Evolutionary conservation across 179 eudicot genomes (phyloP).

Genomic region (Silene coronaria): DNA sequence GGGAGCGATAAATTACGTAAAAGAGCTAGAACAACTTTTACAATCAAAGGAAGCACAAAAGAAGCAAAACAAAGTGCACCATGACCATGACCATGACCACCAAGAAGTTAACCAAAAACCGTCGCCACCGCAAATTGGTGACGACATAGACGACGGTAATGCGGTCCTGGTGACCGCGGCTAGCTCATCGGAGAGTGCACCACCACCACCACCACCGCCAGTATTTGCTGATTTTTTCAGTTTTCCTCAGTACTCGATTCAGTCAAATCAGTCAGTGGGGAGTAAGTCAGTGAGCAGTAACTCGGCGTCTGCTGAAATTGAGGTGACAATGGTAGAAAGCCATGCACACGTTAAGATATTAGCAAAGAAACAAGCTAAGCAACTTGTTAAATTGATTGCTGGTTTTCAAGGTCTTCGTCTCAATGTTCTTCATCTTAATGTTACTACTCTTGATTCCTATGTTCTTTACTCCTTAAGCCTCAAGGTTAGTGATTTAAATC

Average conservation of each 20-base stretch:
- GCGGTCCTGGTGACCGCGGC: background rate
- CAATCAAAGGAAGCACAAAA: conserved; percentile 44
- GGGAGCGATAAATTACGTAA: conserved; percentile 60
- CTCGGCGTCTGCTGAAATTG: conserved; percentile 33
- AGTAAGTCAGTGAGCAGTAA: conserved; percentile 19
- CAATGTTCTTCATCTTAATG: conserved; percentile 47
- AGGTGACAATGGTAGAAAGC: conserved; percentile 52
- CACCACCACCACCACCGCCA: background rate
- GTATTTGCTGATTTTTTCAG: conserved; percentile 31
- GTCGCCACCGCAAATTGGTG: background rate
- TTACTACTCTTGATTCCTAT: conserved; percentile 35
- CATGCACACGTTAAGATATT: conserved; percentile 49
- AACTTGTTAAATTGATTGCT: conserved; percentile 38
- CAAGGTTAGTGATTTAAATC: conserved; percentile 28
- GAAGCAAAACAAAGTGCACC: background rate
- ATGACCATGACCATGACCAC: background rate
- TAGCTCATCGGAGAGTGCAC: background rate
- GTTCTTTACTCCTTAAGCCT: conserved; percentile 48
- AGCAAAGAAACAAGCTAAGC: conserved; percentile 33
- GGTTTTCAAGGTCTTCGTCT: conserved; percentile 42
- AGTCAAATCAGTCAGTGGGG: background rate
- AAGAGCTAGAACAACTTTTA: conserved; percentile 46
- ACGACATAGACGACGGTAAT: background rate
- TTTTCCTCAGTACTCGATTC: conserved; percentile 34
- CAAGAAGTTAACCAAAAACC: background rate